Evolutionary conservation across 1,284 basidiomycete species (phyloP).

Genomic region (Cutaneotrichosporon daszewskae): DNA sequence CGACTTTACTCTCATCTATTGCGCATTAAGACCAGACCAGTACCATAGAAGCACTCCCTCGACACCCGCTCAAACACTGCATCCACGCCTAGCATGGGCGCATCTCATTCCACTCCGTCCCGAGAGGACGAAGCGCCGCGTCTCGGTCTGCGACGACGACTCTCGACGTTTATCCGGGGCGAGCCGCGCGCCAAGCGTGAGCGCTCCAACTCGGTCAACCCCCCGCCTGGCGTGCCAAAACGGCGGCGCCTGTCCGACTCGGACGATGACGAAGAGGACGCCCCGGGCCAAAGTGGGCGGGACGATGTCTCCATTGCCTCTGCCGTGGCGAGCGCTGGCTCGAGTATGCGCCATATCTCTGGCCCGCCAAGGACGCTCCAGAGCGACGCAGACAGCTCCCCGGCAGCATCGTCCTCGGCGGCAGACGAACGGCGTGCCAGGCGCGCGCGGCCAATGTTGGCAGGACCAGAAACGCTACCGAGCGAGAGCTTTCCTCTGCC

Average conservation of each 20-base stretch:
- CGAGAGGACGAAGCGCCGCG: conserved; percentile 4
- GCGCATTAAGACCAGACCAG: no score
- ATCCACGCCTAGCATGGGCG: no score
- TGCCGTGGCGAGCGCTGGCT: not conserved
- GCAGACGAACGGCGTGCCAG: conserved; percentile 31
- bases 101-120: no score
- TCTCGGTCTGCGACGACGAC: conserved; percentile 3
- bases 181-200: conserved; percentile 11
- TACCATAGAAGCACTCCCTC: no score
- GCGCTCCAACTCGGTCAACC: conserved; percentile 12
- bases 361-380: not conserved
- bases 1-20: no score
- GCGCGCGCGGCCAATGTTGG: conserved; percentile 26
- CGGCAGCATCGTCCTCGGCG: conserved; percentile 6
- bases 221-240: conserved; percentile 4
- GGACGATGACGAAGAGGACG: conserved; percentile 4
- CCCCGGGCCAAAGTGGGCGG: not conserved
- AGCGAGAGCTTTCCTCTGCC: no score
- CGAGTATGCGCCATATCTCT: no score
- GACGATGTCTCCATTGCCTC: not conserved
- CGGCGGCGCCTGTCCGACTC: conserved; percentile 5
- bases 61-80: no score
- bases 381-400: not conserved
- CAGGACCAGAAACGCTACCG: conserved; percentile 27
- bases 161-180: conserved; percentile 7